Evolutionary conservation across 495 filamentous ascomycete species (phyloP), one percentile per base, ranked within the genome.

Genomic region (Penicillium macrosclerotiorum): DNA sequence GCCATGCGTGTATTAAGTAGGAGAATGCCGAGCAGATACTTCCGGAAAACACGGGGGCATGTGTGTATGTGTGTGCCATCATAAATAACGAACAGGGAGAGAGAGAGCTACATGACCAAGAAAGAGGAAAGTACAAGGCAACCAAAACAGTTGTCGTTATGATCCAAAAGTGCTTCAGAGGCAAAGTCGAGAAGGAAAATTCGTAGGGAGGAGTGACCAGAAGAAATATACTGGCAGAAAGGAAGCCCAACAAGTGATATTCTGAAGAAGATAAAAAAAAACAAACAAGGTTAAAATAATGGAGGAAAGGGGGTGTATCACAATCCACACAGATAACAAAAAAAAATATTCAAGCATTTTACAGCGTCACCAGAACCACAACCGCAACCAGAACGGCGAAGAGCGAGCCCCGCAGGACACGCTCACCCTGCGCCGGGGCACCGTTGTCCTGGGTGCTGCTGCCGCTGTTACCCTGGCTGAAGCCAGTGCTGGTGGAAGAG

Each of bases 371-470:
- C 52, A 79, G 60, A 45, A 66, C 80, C 30, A 80, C 67, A 17
- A 81, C 57, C 3, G 79, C 79, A 29, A 81, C 72, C 34, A 82
- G 46, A 26, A 76, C 76, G 11, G 77, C 80, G 47, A 83, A 75
- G 59, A 80, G 60, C 13, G 79, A 80, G 26, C 78, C 73, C 30
- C 67, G 58, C 46, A 80, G 49, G 31, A 77, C 67, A 32, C 63
- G 67, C 59, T 76, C 74, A 42, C 58, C 66, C 37, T 63, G 62
- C 5, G 62, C 62, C 14, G 64, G 46, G 19, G 68, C 72, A 32
- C 71, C 69, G 26, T 56, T 68, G 35, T 37, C 46, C 27, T 49
- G 40, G 11, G 8, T 47, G 31, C 35, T 50, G 42, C 58, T 54
- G 24, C 52, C 49, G 43, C 37, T 53, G n/a, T n/a, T n/a, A n/a